Evolutionary conservation across 176 grass and related monocot genomes (phyloP), one percentile per base, ranked within the genome.

Genomic region (Carex kokanica): DNA sequence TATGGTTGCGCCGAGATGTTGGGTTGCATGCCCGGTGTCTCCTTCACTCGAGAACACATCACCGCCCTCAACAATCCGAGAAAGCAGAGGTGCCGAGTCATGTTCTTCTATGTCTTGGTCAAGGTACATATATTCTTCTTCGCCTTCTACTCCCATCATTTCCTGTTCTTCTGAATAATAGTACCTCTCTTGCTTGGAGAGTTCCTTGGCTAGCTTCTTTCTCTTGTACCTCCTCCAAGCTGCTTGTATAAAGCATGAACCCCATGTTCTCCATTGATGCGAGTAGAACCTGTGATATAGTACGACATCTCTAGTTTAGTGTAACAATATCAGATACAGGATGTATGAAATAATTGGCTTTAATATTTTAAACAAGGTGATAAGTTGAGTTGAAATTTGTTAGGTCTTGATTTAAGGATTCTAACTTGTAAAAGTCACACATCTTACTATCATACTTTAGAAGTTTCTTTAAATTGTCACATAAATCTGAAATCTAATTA

Each of bases 251-350:
- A 98, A 95, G 83, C 92, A 93, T 0, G 95, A 89, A 13, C 91
- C 95, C 95, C 92, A 98, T 49, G 92, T 95, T 23, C 95, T 80
- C 95, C 95, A 98, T 36, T 98, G 95, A 85, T 98, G 88, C 8
- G 95, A 98, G 82, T 98, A 98, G 90, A 91, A 98, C 64, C 84
- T 85, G 17, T 78, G 49, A 67, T 64, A 80, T 53, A 75, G 13
- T 23, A 47, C 23, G 24, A 51, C 38, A 75, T 53, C 38, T 49
- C 38, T 23, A 53, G 40, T 75, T 73, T 75, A 52, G 27, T 53
- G 12, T 53, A 75, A 25, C 71, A 75, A 59, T 36, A 67, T 67
- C 64, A 36, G 64, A 67, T 34, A 36, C 27, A 6, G 14, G 15
- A 36, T 67, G 29, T 14, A 16, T 17, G 64, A 36, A 23, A 18